Conservation (phyloP, 2,329 filamentous ascomycete species). For the Metarhizium sp. region DNA sequence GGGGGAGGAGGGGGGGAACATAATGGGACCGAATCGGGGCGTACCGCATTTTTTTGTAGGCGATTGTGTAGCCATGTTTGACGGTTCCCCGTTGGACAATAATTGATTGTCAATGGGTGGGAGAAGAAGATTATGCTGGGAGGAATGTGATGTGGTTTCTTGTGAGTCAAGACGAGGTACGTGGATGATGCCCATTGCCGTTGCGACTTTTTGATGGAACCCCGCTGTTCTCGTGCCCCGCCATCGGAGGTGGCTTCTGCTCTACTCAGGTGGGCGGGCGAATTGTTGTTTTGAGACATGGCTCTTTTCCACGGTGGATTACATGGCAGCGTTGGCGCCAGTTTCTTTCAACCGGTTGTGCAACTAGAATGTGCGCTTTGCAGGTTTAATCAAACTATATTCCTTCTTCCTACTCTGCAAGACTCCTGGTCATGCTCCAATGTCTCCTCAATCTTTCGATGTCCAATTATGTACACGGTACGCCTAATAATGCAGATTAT, state of each 20-base stretch:
- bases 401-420: background rate
- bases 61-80: constrained; percentile 31
- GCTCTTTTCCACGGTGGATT: too few relatives aligned
- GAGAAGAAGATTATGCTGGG: background rate
- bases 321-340: too few relatives aligned
- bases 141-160: background rate
- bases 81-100: background rate
- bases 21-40: constrained; percentile 11
- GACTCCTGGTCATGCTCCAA: background rate
- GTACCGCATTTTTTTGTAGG: constrained; percentile 51
- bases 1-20: constrained; percentile 4
- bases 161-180: background rate
- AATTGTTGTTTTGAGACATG: too few relatives aligned
- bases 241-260: constrained; percentile 18
- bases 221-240: constrained; percentile 20
- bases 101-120: background rate
- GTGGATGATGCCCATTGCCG: constrained; percentile 11
- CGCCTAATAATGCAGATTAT: background rate
- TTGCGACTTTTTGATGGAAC: constrained; percentile 9
- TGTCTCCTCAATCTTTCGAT: background rate
- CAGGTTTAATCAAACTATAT: background rate
- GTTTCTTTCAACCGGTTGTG: too few relatives aligned
- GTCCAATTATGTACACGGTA: background rate
- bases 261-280: background rate
- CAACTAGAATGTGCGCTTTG: too few relatives aligned